These are phyloP conservation scores for Pythium volutum DNA, from an alignment of 352 stramenopile species.

Conservation along the genomic window DNA sequence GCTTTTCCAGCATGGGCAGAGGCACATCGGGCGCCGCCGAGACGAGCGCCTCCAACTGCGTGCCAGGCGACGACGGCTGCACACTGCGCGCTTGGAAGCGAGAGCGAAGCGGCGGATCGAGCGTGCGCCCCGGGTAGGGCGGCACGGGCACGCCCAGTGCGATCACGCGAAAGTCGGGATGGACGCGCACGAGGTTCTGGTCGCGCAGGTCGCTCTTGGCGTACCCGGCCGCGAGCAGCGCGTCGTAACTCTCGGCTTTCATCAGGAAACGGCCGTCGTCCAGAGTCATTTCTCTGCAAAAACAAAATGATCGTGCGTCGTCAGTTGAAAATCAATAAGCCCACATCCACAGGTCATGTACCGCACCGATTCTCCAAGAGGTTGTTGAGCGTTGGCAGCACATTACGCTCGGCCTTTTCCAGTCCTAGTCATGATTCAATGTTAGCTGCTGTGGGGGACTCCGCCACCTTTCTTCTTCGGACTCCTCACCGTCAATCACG, in stretches of 20 bases:
- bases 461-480: too few species aligned
- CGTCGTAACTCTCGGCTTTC: constrained; percentile 79
- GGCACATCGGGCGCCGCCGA: constrained; percentile 44
- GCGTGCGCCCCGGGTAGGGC: constrained; percentile 78
- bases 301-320: background rate
- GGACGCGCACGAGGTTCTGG: constrained; percentile 82
- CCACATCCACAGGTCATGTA: too few species aligned
- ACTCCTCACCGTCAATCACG: constrained; percentile 88
- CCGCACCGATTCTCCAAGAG: constrained; percentile 92
- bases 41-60: constrained; percentile 57
- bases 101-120: constrained; percentile 85
- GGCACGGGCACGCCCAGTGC: constrained; percentile 86
- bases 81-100: constrained; percentile 84
- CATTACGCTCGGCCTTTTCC: constrained; percentile 95
- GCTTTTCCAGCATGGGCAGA: constrained; percentile 48
- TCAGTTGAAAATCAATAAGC: too few species aligned
- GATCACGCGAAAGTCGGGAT: constrained; percentile 93
- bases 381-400: constrained; percentile 97
- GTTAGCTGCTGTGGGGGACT: too few species aligned
- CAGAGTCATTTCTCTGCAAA: constrained; percentile 87
- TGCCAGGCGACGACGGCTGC: constrained; percentile 53
- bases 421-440: constrained; percentile 63
- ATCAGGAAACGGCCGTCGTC: constrained; percentile 94
- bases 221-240: constrained; percentile 54
- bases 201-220: constrained; percentile 38